Conservation (phyloP, 352 stramenopile species). For the Pythium pyrilobum region DNA sequence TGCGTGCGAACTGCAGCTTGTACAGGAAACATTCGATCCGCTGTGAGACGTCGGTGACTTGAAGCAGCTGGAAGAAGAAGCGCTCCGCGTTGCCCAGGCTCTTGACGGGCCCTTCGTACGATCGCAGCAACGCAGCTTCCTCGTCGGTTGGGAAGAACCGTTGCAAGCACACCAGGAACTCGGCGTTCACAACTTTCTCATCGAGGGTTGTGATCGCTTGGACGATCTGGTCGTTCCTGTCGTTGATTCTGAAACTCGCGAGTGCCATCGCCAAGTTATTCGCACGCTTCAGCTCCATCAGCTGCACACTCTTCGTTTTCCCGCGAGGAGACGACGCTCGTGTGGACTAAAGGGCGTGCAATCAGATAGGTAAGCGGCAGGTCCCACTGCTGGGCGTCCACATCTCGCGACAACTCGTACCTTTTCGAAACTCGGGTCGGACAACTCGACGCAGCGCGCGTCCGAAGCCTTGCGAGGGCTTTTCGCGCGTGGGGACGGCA, state of each 20-base stretch:
- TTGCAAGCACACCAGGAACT: conserved; percentile 65
- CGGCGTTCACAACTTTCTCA: conserved; percentile 45
- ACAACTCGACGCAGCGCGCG: conserved; percentile 5
- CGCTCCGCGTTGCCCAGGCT: conserved; percentile 64
- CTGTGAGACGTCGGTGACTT: conserved; percentile 47
- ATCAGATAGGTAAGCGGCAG: not conserved
- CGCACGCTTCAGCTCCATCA: conserved; percentile 73
- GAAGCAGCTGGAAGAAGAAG: conserved; percentile 64
- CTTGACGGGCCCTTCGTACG: conserved; percentile 35
- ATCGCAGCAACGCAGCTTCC: conserved; percentile 38
- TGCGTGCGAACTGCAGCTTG: conserved; percentile 61
- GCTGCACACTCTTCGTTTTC: conserved; percentile 66
- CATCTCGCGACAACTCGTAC: no score
- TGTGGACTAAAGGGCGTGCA: conserved; percentile 18
- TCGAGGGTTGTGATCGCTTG: conserved; percentile 56
- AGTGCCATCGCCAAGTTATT: conserved; percentile 76
- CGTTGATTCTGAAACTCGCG: conserved; percentile 72
- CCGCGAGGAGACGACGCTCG: conserved; percentile 62
- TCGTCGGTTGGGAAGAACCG: conserved; percentile 72
- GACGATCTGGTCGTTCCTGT: conserved; percentile 60
- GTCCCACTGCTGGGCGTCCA: no score
- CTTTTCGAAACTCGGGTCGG: conserved; percentile 51
- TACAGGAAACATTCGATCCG: conserved; percentile 75
- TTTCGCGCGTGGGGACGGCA: conserved; percentile 44
- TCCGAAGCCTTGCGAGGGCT: conserved; percentile 23